These are phyloP conservation scores for Huiozyma sinensis DNA, from an alignment of 805 yeast genomes.

Conservation along the genomic window DNA sequence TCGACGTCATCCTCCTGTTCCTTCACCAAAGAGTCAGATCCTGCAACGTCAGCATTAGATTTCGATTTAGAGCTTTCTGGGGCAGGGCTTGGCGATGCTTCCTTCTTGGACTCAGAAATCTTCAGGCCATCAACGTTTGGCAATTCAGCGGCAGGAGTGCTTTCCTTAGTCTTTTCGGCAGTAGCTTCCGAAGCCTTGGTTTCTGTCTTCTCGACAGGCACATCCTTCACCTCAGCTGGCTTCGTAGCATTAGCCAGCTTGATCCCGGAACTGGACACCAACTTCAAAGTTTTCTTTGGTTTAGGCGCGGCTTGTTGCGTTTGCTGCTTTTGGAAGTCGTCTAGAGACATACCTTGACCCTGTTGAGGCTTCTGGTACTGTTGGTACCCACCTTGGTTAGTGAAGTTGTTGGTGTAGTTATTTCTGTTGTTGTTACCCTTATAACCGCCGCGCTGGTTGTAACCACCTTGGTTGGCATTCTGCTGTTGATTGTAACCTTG, in stretches of 20 bases:
- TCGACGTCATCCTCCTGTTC: slow-evolving; percentile 78
- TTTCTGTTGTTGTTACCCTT: slow-evolving; percentile 7
- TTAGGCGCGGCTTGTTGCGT: slow-evolving; percentile 32
- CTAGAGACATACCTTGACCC: slow-evolving; percentile 59
- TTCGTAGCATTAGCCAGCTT: slow-evolving; percentile 47
- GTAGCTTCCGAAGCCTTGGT: slow-evolving; percentile 5
- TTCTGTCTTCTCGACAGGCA: slow-evolving; percentile 13
- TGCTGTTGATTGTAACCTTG: slow-evolving; percentile 19
- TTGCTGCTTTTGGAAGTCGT: slow-evolving; percentile 69
- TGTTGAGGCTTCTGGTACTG: slow-evolving; percentile 18
- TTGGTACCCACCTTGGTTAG: slow-evolving; percentile 18
- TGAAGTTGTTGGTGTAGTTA: slow-evolving; percentile 6
- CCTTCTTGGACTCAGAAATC: slow-evolving; percentile 22
- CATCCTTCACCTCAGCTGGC: slow-evolving; percentile 24
- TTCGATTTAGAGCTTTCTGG: slow-evolving; percentile 16
- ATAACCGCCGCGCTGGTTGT: slow-evolving; percentile 17
- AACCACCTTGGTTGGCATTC: slow-evolving; percentile 24
- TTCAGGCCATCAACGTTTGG: slow-evolving; percentile 26
- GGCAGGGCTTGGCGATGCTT: slow-evolving; percentile 19
- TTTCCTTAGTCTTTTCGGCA: background rate
- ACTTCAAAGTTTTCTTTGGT: slow-evolving; percentile 59
- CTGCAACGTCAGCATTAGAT: slow-evolving; percentile 7
- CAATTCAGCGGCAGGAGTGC: slow-evolving; percentile 2
- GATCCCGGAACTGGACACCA: slow-evolving; percentile 55
- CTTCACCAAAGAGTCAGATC: slow-evolving; percentile 44